Base-by-base conservation (phyloP, 2,329 filamentous ascomycete genomes). In the Penicillium sp. region DNA sequence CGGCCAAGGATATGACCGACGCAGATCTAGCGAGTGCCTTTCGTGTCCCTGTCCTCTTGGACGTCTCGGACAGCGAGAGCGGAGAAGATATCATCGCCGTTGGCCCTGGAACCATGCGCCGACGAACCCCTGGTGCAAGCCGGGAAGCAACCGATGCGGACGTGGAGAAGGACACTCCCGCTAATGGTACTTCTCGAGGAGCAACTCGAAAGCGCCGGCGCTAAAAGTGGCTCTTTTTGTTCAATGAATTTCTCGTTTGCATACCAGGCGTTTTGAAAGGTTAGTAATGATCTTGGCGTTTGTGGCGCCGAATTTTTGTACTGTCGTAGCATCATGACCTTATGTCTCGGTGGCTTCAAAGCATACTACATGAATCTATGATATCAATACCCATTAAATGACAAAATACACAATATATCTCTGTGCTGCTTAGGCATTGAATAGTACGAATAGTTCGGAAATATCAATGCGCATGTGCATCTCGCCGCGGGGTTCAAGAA, bases 1-100 rank as follows among this genome's bases (percentile, higher is more conserved):
- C 82, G 37, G 82, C 84, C 27, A 87, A 87, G 67, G 82, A 80
- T 21, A 84, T 87, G 58, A 79, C 82, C 11, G 83, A 84, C 9
- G 74, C 74, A 2, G 80, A 85, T 51, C 80, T 47, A 3, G 45
- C 82, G 37, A 83, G 81, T 7, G 80, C 82, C n/a, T 98, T 97
- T 72, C 84, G 86, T 56, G 96, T 99, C 88, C 96, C 95, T 0
- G 90, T 99, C 3, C 77, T 97, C n/a, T 85, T 96, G 61, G 91
- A 96, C 70, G 85, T 98, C 46, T 91, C 92, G 48, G 92, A 96
- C 68, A 96, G 91, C 66, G 95, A 98, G 70, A 96, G 91, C 70
- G 95, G 97, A 70, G 95, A 99, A 67, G 96, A 99, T 70, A 83
- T 88, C 49, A 78, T 88, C 35, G 82, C 84, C 35, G 80, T 88